Conservation (phyloP, 441 rosid genomes). For the Sinapis alba region DNA sequence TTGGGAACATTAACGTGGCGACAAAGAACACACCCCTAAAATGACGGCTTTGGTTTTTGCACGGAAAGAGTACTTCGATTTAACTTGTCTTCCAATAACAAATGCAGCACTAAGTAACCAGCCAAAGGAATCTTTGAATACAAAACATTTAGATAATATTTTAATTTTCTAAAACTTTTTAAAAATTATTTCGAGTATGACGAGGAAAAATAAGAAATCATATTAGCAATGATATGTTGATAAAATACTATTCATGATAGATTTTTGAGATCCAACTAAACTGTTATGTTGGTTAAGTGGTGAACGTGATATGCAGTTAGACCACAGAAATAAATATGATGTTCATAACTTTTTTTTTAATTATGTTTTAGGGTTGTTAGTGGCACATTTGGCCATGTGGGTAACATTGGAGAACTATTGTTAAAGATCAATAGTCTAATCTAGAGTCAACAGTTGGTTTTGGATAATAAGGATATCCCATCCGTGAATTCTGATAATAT, state of each 20-base stretch:
- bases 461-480: background rate
- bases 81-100: conserved; percentile 40
- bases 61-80: conserved; percentile 40
- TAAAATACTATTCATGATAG: background rate
- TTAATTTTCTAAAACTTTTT: background rate
- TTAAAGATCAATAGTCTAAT: background rate
- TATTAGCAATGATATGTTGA: background rate
- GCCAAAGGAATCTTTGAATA: conserved; percentile 33
- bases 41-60: conserved; percentile 36
- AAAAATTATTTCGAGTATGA: background rate
- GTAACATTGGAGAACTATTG: background rate
- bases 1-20: conserved; percentile 1
- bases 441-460: background rate
- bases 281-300: background rate
- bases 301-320: background rate
- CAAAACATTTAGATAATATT: background rate
- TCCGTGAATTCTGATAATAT: background rate
- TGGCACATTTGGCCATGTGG: background rate
- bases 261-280: background rate
- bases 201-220: background rate
- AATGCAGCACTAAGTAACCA: conserved; percentile 20
- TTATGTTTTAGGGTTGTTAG: too few species aligned
- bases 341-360: background rate
- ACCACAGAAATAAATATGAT: background rate
- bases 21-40: conserved; percentile 37